Base-by-base conservation (phyloP, 352 stramenopile genomes). In the Phytophthora constricta region DNA sequence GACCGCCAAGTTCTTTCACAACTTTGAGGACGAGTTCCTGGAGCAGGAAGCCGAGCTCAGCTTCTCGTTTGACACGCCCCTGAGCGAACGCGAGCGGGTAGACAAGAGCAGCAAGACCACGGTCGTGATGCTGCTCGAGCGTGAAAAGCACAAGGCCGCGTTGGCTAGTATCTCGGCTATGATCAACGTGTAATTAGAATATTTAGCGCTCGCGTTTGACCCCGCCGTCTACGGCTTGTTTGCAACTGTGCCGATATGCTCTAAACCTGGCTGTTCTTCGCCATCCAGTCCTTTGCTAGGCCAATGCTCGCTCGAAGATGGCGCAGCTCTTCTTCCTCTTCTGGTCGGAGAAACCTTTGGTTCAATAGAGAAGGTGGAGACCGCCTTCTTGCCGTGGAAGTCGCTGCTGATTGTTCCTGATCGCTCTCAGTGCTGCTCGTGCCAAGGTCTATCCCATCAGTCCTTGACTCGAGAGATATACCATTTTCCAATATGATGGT, bases 1-100 rank as follows among this genome's bases (percentile, higher is more conserved):
- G 62, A 87, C 64, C 16, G 76, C 72, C 53, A 93, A 91, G 80
- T 82, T 90, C 58, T 96, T 89, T 61, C 66, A 82, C 70, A 93
- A 96, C 71, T 96, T 96, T 65, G 88, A 96, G 58, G 88, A 96
- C 62, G 88, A 96, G 62, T 96, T 96, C 65, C 64, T 94, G 11
- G 84, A 94, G 69, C 71, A 84, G 47, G 80, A 93, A 28, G 88
- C 84, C 13, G 77, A 92, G 48, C 25, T 94, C 19, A 52, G 49
- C 37, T 96, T 92, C 63, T 66, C 83, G 14, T 92, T 96, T 54
- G 84, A 94, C 50, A 86, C 79, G 5, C 84, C 86, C 11, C 72
- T 86, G 54, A 74, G 80, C 56, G 86, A 93, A 37, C 80, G 82
- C 57, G 83, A 92, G 41, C 57, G 72, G 4, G 72, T 82, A 28